Evolutionary conservation across 2,329 filamentous ascomycete species (phyloP).

Genomic region (Chaetomium strumarium): DNA sequence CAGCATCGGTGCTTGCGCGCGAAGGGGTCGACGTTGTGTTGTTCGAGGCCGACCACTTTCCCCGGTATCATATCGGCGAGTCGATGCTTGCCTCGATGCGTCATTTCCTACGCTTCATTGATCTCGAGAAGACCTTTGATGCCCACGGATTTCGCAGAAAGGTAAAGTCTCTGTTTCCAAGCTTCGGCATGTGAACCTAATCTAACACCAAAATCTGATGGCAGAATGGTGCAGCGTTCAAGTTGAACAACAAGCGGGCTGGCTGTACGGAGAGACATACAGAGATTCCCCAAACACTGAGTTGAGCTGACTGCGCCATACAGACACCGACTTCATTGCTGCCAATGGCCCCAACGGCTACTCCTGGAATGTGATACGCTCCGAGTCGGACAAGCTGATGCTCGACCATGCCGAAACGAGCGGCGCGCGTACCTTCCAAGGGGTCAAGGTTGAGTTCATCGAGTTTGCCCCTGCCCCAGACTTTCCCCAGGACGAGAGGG

Average conservation of each 20-base stretch:
- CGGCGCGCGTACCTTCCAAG: constrained; percentile 39
- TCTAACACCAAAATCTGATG: background rate
- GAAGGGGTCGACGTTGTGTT: constrained; percentile 41
- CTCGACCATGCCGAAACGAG: constrained; percentile 37
- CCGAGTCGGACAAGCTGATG: constrained; percentile 40
- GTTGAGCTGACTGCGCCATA: background rate
- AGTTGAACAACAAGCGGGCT: constrained; percentile 28
- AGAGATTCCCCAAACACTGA: background rate
- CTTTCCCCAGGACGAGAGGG: background rate
- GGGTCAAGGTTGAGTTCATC: constrained; percentile 32
- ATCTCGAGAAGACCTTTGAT: constrained; percentile 36
- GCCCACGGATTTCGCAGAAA: constrained; percentile 35
- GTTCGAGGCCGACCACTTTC: constrained; percentile 37
- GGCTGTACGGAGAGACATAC: background rate
- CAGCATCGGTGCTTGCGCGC: constrained; percentile 37
- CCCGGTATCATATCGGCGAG: constrained; percentile 34
- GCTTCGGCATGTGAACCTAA: too few species aligned
- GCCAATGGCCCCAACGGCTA: constrained; percentile 34
- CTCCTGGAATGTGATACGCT: constrained; percentile 43
- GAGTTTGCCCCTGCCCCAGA: constrained; percentile 25
- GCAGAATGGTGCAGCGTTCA: constrained; percentile 37
- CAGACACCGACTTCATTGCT: constrained; percentile 39
- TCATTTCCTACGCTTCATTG: constrained; percentile 40
- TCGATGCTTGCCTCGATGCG: constrained; percentile 36
- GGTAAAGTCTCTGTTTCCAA: background rate